These are phyloP conservation scores for Pyrenula aspistea DNA, from an alignment of 495 filamentous ascomycete genomes.

Conservation along the genomic window DNA sequence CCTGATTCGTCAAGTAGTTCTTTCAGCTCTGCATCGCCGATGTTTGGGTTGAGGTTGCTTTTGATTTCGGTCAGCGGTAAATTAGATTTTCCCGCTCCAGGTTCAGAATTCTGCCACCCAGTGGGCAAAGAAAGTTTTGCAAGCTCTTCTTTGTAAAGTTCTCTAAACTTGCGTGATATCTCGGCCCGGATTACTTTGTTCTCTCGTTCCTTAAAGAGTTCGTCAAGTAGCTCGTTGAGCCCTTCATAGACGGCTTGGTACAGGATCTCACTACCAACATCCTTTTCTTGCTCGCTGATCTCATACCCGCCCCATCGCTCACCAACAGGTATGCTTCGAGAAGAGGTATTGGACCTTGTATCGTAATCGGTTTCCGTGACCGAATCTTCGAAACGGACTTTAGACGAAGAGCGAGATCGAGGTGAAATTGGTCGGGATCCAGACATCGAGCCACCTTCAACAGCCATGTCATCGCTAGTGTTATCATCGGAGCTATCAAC, in stretches of 20 bases:
- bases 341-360: conserved; percentile 67
- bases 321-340: conserved; percentile 55
- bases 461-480: conserved; percentile 20
- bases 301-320: conserved; percentile 79
- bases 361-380: conserved; percentile 53
- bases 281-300: conserved; percentile 66
- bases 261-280: conserved; percentile 76
- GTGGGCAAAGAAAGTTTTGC: conserved; percentile 7
- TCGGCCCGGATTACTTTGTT: conserved; percentile 59
- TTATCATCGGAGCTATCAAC: conserved; percentile 25
- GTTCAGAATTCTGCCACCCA: neutral
- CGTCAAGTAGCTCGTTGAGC: conserved; percentile 82
- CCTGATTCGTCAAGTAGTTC: conserved; percentile 3
- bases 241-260: conserved; percentile 85
- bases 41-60: conserved; percentile 2
- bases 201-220: conserved; percentile 72
- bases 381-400: conserved; percentile 74
- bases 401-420: conserved; percentile 73
- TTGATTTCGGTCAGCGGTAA: conserved; percentile 1
- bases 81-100: neutral
- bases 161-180: conserved; percentile 40
- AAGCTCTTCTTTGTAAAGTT: conserved; percentile 26
- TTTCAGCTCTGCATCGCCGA: conserved; percentile 6
- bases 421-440: conserved; percentile 38
- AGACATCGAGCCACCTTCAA: conserved; percentile 24